Evolutionary conservation across 768 basidiomycete genomes (phyloP).

Genomic region (Inosperma sp.): DNA sequence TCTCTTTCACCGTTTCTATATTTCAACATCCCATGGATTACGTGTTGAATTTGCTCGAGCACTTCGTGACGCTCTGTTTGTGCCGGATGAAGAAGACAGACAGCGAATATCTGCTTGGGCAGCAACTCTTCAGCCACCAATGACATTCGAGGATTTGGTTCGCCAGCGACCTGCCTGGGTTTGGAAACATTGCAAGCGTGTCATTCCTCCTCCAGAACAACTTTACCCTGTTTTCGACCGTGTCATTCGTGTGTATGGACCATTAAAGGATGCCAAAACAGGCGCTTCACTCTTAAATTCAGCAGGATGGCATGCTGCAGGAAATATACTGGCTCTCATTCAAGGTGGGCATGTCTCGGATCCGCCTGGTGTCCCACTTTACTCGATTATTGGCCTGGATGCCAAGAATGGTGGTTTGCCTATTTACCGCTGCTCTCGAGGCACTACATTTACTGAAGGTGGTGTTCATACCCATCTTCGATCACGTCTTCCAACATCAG

Average conservation of each 20-base stretch:
- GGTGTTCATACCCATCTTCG: slow-evolving; percentile 32
- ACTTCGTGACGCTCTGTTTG: slow-evolving; percentile 17
- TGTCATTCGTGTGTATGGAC: slow-evolving; percentile 30
- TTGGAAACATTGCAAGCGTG: slow-evolving; percentile 22
- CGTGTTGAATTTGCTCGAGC: slow-evolving; percentile 14
- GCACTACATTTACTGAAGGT: slow-evolving; percentile 33
- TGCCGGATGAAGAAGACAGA: slow-evolving; percentile 18
- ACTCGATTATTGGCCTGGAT: slow-evolving; percentile 20
- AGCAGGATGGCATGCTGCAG: slow-evolving; percentile 27
- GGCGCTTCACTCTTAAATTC: slow-evolving; percentile 29
- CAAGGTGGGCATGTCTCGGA: slow-evolving; percentile 27
- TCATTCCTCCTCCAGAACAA: slow-evolving; percentile 30
- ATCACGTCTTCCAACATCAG: slow-evolving; percentile 21
- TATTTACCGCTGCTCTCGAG: slow-evolving; percentile 25
- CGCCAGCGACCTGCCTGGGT: slow-evolving; percentile 21
- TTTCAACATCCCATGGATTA: slow-evolving; percentile 25
- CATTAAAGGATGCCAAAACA: slow-evolving; percentile 30
- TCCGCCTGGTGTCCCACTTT: slow-evolving; percentile 28
- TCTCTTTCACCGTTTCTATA: slow-evolving; percentile 26
- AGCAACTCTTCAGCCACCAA: slow-evolving; percentile 9
- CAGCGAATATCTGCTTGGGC: slow-evolving; percentile 20
- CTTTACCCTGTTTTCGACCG: slow-evolving; percentile 24
- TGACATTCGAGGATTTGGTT: slow-evolving; percentile 11
- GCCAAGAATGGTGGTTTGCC: slow-evolving; percentile 18
- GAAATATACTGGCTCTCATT: slow-evolving; percentile 27